phyloP scores from a whole-genome alignment of 495 filamentous ascomycete genomes.

The Hyaloscypha bicolor region DNA sequence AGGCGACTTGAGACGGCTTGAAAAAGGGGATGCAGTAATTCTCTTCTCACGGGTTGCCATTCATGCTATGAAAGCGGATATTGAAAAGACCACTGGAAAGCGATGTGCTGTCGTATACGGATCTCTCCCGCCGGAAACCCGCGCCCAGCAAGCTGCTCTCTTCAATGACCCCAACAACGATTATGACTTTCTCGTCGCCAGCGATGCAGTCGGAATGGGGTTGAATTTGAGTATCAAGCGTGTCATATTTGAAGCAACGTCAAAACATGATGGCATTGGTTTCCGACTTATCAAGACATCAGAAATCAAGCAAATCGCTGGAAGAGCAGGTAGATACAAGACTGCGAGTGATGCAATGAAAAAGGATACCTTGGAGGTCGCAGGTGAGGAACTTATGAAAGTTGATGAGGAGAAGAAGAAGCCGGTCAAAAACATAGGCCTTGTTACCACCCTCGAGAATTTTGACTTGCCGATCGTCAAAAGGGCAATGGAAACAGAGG shows the following conservation, averaged over 20 bases:
- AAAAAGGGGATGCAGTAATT: conserved; percentile 90
- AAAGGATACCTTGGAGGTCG: conserved; percentile 19
- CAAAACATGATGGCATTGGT: conserved; percentile 62
- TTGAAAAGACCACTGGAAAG: conserved; percentile 73
- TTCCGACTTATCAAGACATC: conserved; percentile 61
- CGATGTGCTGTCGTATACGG: conserved; percentile 94
- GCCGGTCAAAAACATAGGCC: conserved; percentile 55
- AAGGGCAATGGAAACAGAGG: conserved; percentile 61
- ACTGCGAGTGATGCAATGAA: conserved; percentile 59
- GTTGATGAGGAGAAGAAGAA: conserved; percentile 20
- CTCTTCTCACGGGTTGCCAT: conserved; percentile 81
- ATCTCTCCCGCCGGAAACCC: conserved; percentile 85
- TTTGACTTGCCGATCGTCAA: conserved; percentile 66
- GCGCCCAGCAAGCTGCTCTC: conserved; percentile 83
- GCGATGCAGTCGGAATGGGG: conserved; percentile 97
- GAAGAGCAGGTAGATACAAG: conserved; percentile 87
- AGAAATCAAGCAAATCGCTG: conserved; percentile 92
- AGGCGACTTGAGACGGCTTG: conserved; percentile 63
- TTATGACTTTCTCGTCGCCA: conserved; percentile 91
- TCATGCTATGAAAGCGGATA: conserved; percentile 75
- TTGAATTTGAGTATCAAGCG: conserved; percentile 93
- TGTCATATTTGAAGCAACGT: conserved; percentile 78
- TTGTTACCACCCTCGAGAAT: conserved; percentile 78
- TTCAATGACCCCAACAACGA: conserved; percentile 96
- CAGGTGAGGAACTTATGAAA: not conserved